phyloP scores from a whole-genome alignment of 1,284 basidiomycete species.

The Macrocystidia cucumis region DNA sequence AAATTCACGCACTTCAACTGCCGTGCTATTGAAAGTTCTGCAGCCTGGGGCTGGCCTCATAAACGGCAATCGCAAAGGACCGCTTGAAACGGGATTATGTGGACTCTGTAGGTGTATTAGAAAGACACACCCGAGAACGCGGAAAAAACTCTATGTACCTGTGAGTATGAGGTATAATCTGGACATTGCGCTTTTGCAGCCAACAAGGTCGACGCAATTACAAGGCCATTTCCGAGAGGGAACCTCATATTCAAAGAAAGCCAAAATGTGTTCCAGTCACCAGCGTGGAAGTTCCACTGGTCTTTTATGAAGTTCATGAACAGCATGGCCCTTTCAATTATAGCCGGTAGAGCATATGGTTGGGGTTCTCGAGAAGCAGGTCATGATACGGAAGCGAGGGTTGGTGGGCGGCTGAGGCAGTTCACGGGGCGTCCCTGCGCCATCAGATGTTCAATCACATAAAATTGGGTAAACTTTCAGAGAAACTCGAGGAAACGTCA shows the following conservation, averaged over 20 bases:
- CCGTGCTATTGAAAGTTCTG: slow-evolving; percentile 64
- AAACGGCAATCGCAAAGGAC: slow-evolving; percentile 56
- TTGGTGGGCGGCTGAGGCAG: too few relatives aligned
- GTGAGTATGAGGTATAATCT: slow-evolving; percentile 55
- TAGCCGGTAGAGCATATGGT: too few relatives aligned
- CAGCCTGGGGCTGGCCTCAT: slow-evolving; percentile 64
- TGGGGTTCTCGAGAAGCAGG: too few relatives aligned
- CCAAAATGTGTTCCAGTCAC: too few relatives aligned
- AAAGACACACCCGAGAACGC: slow-evolving; percentile 7
- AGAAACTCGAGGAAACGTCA: too few relatives aligned
- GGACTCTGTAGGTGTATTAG: slow-evolving; percentile 28
- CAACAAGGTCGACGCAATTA: slow-evolving; percentile 19
- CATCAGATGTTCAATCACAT: too few relatives aligned
- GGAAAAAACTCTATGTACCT: slow-evolving; percentile 24
- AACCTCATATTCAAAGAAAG: slow-evolving; percentile 20
- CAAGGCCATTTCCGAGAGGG: slow-evolving; percentile 15
- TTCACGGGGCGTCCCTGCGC: too few relatives aligned
- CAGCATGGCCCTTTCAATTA: too few relatives aligned
- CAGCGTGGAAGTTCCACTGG: too few relatives aligned
- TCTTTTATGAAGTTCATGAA: too few relatives aligned
- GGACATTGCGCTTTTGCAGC: slow-evolving; percentile 42
- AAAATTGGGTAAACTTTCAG: too few relatives aligned
- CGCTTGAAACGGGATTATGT: slow-evolving; percentile 50
- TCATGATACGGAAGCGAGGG: too few relatives aligned
- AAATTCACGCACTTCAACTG: slow-evolving; percentile 50